Evolutionary conservation across 257 asterid species (phyloP).

Genomic region (Buddleja alternifolia): DNA sequence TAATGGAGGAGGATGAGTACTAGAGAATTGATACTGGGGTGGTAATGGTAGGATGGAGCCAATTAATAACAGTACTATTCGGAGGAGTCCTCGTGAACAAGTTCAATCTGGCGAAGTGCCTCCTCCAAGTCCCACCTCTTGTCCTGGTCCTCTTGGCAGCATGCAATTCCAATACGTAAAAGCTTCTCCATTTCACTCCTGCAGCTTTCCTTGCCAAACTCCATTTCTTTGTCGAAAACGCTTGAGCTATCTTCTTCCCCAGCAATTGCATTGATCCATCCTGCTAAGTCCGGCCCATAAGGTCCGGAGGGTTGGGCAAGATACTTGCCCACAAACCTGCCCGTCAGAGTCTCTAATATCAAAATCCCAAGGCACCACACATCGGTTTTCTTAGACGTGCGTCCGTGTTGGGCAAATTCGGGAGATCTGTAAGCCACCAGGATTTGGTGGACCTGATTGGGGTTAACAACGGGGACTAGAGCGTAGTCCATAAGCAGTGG

Average conservation of each 20-base stretch:
- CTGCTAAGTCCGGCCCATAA: slow-evolving; percentile 41
- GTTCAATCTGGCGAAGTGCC: slow-evolving; percentile 56
- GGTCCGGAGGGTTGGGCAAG: slow-evolving; percentile 47
- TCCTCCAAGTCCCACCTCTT: slow-evolving; percentile 72
- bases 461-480: slow-evolving; percentile 72
- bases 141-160: slow-evolving; percentile 65
- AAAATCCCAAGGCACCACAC: slow-evolving; percentile 88
- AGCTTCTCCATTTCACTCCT: slow-evolving; percentile 50
- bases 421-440: slow-evolving; percentile 80
- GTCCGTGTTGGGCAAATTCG: slow-evolving; percentile 49
- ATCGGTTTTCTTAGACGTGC: slow-evolving; percentile 66
- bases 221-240: slow-evolving; percentile 62
- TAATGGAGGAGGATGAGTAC: no score
- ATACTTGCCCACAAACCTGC: slow-evolving; percentile 50
- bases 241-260: slow-evolving; percentile 9
- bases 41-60: no score
- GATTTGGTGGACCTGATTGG: slow-evolving; percentile 56
- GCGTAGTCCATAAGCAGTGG: slow-evolving; percentile 86
- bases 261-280: slow-evolving; percentile 54
- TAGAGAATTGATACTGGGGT: no score
- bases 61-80: no score
- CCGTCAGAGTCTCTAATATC: slow-evolving; percentile 63
- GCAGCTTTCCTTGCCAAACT: slow-evolving; percentile 23
- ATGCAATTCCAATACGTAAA: slow-evolving; percentile 57
- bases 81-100: slow-evolving; percentile 48